phyloP scores from a whole-genome alignment of 345 rosid genomes.

The Lumnitzera littorea region DNA sequence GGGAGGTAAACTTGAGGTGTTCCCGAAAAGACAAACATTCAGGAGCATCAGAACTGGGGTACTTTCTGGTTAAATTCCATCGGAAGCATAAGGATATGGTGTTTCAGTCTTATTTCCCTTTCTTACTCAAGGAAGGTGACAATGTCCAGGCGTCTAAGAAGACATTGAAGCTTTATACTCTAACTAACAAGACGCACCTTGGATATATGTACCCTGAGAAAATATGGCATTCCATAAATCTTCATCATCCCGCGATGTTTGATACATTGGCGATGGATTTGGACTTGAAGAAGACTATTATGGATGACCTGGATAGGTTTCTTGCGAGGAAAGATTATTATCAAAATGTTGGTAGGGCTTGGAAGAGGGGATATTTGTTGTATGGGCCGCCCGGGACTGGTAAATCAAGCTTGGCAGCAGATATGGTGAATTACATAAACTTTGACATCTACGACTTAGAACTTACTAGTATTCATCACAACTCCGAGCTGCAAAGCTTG shows the following conservation, averaged over 20 bases:
- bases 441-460: slow-evolving; percentile 11
- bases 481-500: slow-evolving; percentile 2
- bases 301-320: slow-evolving; percentile 13
- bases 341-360: slow-evolving; percentile 16
- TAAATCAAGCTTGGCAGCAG: slow-evolving; percentile 20
- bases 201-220: neutral
- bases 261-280: slow-evolving; percentile 13
- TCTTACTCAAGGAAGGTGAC: slow-evolving; percentile 5
- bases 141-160: slow-evolving; percentile 9
- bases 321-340: slow-evolving; percentile 12
- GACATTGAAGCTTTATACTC: slow-evolving; percentile 7
- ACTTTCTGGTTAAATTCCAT: slow-evolving; percentile 6
- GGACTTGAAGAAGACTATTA: slow-evolving; percentile 8
- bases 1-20: neutral
- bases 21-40: neutral
- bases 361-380: slow-evolving; percentile 19
- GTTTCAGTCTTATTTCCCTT: slow-evolving; percentile 3
- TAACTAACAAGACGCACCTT: neutral
- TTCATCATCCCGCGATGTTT: slow-evolving; percentile 8
- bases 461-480: neutral
- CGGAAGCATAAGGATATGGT: slow-evolving; percentile 3
- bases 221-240: slow-evolving; percentile 1
- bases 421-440: slow-evolving; percentile 16
- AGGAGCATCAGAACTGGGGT: neutral
- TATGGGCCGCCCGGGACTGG: slow-evolving; percentile 18